These are phyloP conservation scores for Ceratobasidium sp. DNA, from an alignment of 1,284 basidiomycete genomes.

Conservation along the genomic window DNA sequence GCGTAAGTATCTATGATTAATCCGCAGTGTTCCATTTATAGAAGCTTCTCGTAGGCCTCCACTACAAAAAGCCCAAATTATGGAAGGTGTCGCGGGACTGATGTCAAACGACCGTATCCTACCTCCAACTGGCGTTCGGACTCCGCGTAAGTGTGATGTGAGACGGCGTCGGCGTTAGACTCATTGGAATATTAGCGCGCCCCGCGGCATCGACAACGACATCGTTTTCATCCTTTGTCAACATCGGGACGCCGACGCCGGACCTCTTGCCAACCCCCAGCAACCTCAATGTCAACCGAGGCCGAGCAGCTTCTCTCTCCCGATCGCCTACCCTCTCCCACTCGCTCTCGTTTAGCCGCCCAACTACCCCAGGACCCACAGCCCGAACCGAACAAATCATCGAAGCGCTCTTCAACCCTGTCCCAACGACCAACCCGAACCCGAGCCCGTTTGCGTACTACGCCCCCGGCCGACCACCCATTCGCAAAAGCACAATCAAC, in stretches of 20 bases:
- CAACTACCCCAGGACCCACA: conserved; percentile 52
- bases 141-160: conserved; percentile 28
- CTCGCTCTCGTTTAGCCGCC: conserved; percentile 35
- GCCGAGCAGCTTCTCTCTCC: conserved; percentile 28
- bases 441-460: conserved; percentile 32
- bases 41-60: conserved; percentile 53
- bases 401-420: conserved; percentile 76
- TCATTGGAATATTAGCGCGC: conserved; percentile 11
- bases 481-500: conserved; percentile 19
- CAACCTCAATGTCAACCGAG: conserved; percentile 2
- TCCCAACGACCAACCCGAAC: conserved; percentile 34
- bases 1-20: conserved; percentile 48
- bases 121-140: conserved; percentile 37
- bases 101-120: conserved; percentile 59
- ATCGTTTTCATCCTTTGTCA: conserved; percentile 20
- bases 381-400: conserved; percentile 66
- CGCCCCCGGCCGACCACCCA: conserved; percentile 16
- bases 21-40: not conserved
- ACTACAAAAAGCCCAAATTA: conserved; percentile 70
- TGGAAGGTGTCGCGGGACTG: conserved; percentile 67
- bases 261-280: conserved; percentile 9
- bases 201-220: conserved; percentile 1
- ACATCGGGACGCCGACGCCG: conserved; percentile 9
- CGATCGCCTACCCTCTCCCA: conserved; percentile 20
- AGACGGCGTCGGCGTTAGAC: conserved; percentile 2